Conservation (phyloP, 768 basidiomycete genomes). For the Mycena filopes region DNA sequence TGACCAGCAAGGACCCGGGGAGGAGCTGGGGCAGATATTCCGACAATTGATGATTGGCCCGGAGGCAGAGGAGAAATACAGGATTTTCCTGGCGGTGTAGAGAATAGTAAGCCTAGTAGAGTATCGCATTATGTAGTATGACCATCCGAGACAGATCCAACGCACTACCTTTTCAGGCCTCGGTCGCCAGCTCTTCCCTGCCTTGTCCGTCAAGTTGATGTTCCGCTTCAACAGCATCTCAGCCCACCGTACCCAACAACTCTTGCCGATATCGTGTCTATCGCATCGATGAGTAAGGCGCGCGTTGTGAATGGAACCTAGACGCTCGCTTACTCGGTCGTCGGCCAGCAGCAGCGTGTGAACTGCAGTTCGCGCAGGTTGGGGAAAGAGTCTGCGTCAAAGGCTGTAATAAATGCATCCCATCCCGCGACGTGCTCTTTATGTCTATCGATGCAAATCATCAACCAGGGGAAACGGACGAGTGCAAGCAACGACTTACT, state of each 20-base stretch:
- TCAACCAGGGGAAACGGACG: too few species aligned
- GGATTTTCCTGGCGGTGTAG: not conserved
- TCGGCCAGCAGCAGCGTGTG: constrained; percentile 18
- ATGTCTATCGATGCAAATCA: not conserved
- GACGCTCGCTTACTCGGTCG: constrained; percentile 19
- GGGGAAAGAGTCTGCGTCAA: constrained; percentile 8
- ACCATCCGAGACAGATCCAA: too few species aligned
- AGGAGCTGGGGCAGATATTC: not conserved
- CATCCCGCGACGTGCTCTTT: not conserved
- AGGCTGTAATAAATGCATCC: constrained; percentile 6
- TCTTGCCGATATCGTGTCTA: constrained; percentile 22
- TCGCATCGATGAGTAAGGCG: too few species aligned
- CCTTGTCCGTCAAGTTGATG: constrained; percentile 16
- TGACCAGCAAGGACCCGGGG: not conserved
- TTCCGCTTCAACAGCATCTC: constrained; percentile 10
- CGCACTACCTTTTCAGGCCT: too few species aligned
- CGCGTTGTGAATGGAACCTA: too few species aligned
- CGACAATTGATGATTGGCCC: not conserved
- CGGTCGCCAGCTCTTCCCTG: constrained; percentile 24
- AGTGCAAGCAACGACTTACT: not conserved
- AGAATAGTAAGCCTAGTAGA: not conserved
- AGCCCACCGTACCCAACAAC: constrained; percentile 22
- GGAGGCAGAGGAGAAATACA: not conserved
- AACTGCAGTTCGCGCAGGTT: constrained; percentile 16
- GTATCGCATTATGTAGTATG: too few species aligned